A percentile compares a stretch with the other conserved stretches of the same genome.
phyloP scores from a whole-genome alignment of 257 asterid genomes.

The Ilex aquifolium region DNA sequence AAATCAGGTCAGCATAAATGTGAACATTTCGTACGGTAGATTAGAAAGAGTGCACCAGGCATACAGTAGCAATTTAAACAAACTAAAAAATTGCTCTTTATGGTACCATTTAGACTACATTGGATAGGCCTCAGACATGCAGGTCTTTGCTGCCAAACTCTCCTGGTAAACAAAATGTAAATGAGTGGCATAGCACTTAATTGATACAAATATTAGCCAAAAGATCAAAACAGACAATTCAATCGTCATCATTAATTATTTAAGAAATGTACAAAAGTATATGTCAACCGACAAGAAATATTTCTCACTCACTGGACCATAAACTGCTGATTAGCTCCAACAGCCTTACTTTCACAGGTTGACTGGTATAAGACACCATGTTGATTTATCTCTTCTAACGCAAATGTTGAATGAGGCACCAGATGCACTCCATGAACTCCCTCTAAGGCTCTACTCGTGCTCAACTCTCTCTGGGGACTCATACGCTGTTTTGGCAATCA shows the following conservation, averaged over 20 bases:
- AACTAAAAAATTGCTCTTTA: not conserved
- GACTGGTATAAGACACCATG: conserved; percentile 40
- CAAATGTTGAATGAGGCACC: conserved; percentile 65
- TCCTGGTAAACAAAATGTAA: conserved; percentile 36
- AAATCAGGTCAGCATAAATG: not conserved
- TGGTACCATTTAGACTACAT: conserved; percentile 48
- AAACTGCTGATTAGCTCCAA: conserved; percentile 35
- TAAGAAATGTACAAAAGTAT: not conserved
- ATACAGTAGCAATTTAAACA: conserved; percentile 1
- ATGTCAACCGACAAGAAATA: too few relatives aligned
- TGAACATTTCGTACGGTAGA: not conserved
- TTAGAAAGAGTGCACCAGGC: not conserved
- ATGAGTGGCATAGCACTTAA: conserved; percentile 2
- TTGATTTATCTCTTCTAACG: conserved; percentile 52
- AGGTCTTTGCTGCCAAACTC: conserved; percentile 78
- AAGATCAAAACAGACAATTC: too few relatives aligned
- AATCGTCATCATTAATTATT: too few relatives aligned
- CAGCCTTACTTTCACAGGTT: conserved; percentile 21
- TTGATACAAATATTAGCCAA: too few relatives aligned
- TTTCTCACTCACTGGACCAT: conserved; percentile 46
- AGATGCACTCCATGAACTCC: conserved; percentile 77
- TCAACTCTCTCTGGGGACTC: conserved; percentile 46
- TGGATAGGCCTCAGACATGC: conserved; percentile 74
- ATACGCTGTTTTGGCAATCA: conserved; percentile 67
- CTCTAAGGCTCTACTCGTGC: conserved; percentile 37